A percentile compares a stretch with the other conserved stretches of the same genome.
These are phyloP conservation scores for Penicillium goetzii DNA, from an alignment of 495 filamentous ascomycete species.

Conservation along the genomic window DNA sequence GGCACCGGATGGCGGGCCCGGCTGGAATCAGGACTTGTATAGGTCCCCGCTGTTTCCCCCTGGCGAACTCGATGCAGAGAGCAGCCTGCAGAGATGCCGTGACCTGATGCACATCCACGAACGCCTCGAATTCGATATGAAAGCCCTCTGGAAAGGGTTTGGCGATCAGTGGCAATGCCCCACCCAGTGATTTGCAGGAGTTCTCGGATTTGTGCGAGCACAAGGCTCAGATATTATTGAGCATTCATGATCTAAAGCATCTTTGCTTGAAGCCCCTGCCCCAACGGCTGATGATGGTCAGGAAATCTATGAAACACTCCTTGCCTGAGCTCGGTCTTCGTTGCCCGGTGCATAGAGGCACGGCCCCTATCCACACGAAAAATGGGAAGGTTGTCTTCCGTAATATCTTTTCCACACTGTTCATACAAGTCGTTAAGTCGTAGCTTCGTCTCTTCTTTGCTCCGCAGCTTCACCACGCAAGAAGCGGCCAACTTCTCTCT, in stretches of 20 bases:
- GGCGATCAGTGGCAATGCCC: too few relatives aligned
- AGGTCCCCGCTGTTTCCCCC: not conserved
- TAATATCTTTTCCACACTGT: not conserved
- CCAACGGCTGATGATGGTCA: not conserved
- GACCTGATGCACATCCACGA: not conserved
- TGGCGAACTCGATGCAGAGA: not conserved
- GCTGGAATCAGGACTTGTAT: not conserved
- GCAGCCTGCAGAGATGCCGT: not conserved
- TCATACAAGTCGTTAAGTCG: not conserved
- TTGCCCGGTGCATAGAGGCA: not conserved
- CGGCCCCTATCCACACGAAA: too few relatives aligned
- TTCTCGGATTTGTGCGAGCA: not conserved
- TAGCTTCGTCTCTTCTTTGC: constrained; percentile 32
- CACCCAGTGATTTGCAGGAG: too few relatives aligned
- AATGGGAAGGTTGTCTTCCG: not conserved
- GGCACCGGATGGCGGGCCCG: not conserved
- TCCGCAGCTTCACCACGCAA: constrained; percentile 54
- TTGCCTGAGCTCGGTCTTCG: not conserved
- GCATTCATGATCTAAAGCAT: not conserved
- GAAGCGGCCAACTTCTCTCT: constrained; percentile 48
- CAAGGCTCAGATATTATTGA: not conserved
- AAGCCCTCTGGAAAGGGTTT: too few relatives aligned
- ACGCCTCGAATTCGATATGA: too few relatives aligned
- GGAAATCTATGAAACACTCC: not conserved
- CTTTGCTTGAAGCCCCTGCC: not conserved